These are phyloP conservation scores for Trichoderma guizhouense DNA, from an alignment of 2,329 filamentous ascomycete species.

Conservation along the genomic window DNA sequence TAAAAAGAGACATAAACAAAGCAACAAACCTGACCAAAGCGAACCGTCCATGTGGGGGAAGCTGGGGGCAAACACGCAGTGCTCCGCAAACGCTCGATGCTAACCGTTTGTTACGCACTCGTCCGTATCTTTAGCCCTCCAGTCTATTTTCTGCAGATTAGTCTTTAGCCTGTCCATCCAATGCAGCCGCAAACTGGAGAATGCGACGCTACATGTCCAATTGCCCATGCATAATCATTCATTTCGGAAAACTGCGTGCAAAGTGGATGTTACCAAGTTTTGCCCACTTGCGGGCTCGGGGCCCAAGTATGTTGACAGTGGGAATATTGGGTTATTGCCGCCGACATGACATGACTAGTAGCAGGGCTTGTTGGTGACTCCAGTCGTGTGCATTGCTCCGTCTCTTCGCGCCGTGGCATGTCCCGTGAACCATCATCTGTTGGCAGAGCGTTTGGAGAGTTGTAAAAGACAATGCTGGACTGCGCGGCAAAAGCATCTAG, in stretches of 20 bases:
- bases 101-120: constrained; percentile 10
- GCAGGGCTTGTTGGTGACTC: neutral
- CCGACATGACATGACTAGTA: constrained; percentile 4
- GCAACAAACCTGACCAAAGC: neutral
- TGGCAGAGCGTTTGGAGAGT: neutral
- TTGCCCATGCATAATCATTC: constrained; percentile 3
- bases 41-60: neutral
- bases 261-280: neutral
- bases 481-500: neutral
- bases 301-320: neutral
- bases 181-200: neutral
- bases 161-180: constrained; percentile 3
- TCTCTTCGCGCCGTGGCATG: neutral
- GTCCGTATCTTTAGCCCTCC: constrained; percentile 1
- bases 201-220: constrained; percentile 2
- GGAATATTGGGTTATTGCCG: neutral
- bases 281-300: neutral
- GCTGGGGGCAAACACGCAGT: neutral
- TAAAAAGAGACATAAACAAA: neutral
- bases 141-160: neutral
- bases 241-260: neutral
- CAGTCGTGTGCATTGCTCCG: neutral
- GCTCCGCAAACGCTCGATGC: constrained; percentile 5
- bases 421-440: neutral
- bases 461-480: neutral